Base-by-base conservation (phyloP, 2,329 filamentous ascomycete species). In the Alternaria angustiovoidea region DNA sequence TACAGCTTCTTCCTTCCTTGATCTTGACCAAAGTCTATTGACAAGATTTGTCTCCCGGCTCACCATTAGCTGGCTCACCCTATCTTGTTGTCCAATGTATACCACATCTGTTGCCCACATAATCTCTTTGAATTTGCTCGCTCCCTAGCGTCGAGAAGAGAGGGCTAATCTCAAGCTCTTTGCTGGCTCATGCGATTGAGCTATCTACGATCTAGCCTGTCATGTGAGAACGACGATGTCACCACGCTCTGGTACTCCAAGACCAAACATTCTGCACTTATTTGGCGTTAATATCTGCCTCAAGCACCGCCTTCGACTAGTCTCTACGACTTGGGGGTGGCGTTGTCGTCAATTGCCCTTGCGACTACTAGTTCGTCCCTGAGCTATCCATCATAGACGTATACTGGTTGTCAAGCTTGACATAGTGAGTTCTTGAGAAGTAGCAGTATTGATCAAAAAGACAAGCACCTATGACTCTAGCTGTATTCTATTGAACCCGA, bases 341-440 rank as follows among this genome's bases (percentile, higher is more conserved):
- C 24, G 24, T 26, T 26, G 24, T 26, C 24, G 24, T 26, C 24
- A 26, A 7, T 26, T 26, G 24, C 24, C 24, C 24, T 26, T 26
- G 24, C 24, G 24, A 26, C 24, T 5, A 26, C 24, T 26, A 26
- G 6, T 26, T 26, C 6, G 24, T 26, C 24, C 6, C 24, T 26
- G 5, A 26, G 6, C 24, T 26, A 16, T 58, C 69, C 24, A 67
- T 69, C 26, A 72, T 76, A 58, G 74, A 71, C 41, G 72, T 70
- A 30, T 69, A 70, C 46, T 68, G 73, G 69, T 72, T 55, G 73
- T 68, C 46, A 61, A 69, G 49, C 20, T 68, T 34, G 75, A 74
- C 61, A 75, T 70, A 7, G 71, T 74, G 68, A 52, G 71, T 63
- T 63, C 20, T 12, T 11, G 7, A 3, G 18, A 34, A 9, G 11